Evolutionary conservation across 2,329 filamentous ascomycete genomes (phyloP), one percentile per base, ranked within the genome.

Genomic region (Trichophyton verrucosum): DNA sequence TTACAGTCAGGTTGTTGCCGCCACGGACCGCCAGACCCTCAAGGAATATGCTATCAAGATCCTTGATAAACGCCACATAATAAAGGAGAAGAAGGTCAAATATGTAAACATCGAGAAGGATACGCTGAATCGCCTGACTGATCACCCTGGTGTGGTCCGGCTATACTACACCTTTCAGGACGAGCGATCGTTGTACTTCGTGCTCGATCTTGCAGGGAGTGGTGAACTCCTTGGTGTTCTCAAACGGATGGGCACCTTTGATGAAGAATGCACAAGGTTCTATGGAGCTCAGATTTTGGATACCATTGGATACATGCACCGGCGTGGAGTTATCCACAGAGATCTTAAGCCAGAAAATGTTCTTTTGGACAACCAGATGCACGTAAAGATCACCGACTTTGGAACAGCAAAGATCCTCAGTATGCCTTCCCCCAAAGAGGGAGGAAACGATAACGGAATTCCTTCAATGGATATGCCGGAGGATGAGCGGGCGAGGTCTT

Each of bases 31-130:
- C 63, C 90, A 96, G 73, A 96, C 90, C 0, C 78, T 95, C 61
- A 95, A 95, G 69, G 92, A 99, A 73, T 97, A 97, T 71, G 94
- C 94, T 27, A 91, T 99, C 76, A 99, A 99, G 74, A 92, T 99
- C 15, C 82, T 99, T 55, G 94, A 99, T 76, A 99, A 99, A 77
- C 85, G 91, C 69, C 94, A 99, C 74, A 99, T 99, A 70, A 99
- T 99, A 80, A 99, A 97, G 75, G 94, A 99, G 77, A 97, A 96
- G 76, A 99, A 99, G 81, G 95, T 99, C 70, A 99, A 99, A 80
- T 99, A 99, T 71, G 94, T 99, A 75, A 99, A 97, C 75, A 99
- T 99, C 68, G 94, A 99, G 75, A 96, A 96, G 77, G 92, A 99
- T 75, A 97, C 94, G 0, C 80, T 99, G 61, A 99, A 99, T 71